Base-by-base conservation (phyloP, 805 yeast species). In the Saccharomycopsis javanensis region DNA sequence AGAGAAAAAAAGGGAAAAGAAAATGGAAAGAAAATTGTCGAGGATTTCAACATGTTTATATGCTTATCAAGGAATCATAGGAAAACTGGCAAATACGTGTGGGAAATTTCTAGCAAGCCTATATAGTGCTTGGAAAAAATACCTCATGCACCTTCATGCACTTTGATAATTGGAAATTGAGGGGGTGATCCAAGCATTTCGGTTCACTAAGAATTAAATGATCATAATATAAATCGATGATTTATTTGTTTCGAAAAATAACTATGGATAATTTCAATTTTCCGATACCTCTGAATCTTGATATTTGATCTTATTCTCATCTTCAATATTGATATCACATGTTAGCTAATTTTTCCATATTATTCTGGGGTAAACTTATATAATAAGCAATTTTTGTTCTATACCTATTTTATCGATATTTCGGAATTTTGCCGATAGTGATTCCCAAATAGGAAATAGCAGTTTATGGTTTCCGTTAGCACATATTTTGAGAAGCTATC, bases 381-480 rank as follows among this genome's bases (percentile, higher is more conserved):
- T 10, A 20, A 20, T 20, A 10, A 3, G 15, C 25, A 10, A 28
- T 18, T 18, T n/a, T 18, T 5, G 8, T 18, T 42, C 18, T 42
- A 20, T 42, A 20, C 48, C 48, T 20, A 42, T 42, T 42, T 42
- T 25, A 42, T 42, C 48, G 23, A n/a, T 42, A 42, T 42, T 42
- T 42, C 48, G 48, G 48, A 42, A 42, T 27, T 42, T 42, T 42
- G 48, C 48, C 48, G 48, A 42, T n/a, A n/a, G 11, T 8, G n/a
- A 42, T 20, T 42, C 48, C 48, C 48, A 42, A 42, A 23, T 18
- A 23, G 48, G 48, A 42, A 42, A 42, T 18, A 3, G 28, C 23
- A 7, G 11, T 42, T 10, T 42, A 16, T 37, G 27, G 16, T 42
- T 42, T 20, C 48, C 23, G 48, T 20, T 42, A 11, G 28, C 25